Evolutionary conservation across 495 filamentous ascomycete genomes (phyloP).

Genomic region (Penicillium paradoxum): DNA sequence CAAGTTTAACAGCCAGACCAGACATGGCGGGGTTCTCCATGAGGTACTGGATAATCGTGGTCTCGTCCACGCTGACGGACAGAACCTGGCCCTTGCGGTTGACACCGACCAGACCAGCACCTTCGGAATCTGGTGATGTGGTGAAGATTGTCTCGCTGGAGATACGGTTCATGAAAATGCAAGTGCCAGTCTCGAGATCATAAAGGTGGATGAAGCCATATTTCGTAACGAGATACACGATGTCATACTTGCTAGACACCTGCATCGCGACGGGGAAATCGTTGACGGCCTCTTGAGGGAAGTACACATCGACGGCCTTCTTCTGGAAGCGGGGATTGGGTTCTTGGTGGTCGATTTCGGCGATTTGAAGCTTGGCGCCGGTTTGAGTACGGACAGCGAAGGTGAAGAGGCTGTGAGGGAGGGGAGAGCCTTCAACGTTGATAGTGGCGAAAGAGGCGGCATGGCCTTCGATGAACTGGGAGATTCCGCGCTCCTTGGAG

Average conservation of each 20-base stretch:
- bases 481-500: slow-evolving; percentile 91
- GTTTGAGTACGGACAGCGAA: slow-evolving; percentile 86
- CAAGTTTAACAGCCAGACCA: slow-evolving; percentile 88
- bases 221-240: slow-evolving; percentile 96
- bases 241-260: slow-evolving; percentile 87
- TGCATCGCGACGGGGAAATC: slow-evolving; percentile 99
- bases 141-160: slow-evolving; percentile 99
- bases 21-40: slow-evolving; percentile 92
- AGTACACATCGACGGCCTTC: slow-evolving; percentile 96
- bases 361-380: slow-evolving; percentile 94
- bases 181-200: slow-evolving; percentile 93
- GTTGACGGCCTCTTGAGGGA: slow-evolving; percentile 87
- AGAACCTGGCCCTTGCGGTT: slow-evolving; percentile 97
- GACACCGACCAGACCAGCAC: slow-evolving; percentile 84
- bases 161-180: slow-evolving; percentile 99
- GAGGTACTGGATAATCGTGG: slow-evolving; percentile 84
- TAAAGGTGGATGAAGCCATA: slow-evolving; percentile 99
- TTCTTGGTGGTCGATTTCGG: slow-evolving; percentile 91
- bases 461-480: slow-evolving; percentile 96
- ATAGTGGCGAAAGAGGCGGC: slow-evolving; percentile 92
- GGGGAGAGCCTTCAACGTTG: slow-evolving; percentile 77
- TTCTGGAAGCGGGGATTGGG: slow-evolving; percentile 84
- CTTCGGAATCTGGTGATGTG: slow-evolving; percentile 77
- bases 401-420: slow-evolving; percentile 92
- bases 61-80: slow-evolving; percentile 87